These are phyloP conservation scores for Diaporthe sp. DNA, from an alignment of 2,329 filamentous ascomycete genomes.

Conservation along the genomic window DNA sequence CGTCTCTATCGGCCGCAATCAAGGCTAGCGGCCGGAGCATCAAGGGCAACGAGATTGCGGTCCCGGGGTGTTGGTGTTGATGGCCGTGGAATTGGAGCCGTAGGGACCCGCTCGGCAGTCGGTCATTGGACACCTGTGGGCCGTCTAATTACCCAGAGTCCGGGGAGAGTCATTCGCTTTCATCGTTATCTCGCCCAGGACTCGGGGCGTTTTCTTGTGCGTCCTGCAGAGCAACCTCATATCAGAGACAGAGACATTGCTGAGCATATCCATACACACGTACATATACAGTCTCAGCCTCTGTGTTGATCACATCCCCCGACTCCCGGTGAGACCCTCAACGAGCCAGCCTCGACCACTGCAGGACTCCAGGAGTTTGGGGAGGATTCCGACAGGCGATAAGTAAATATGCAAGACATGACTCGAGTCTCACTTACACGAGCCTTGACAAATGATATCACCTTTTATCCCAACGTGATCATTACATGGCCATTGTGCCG, in stretches of 20 bases:
- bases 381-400: background rate
- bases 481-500: background rate
- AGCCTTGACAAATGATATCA: conserved; percentile 3
- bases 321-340: background rate
- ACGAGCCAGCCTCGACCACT: too few relatives aligned
- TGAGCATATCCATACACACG: background rate
- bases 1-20: conserved; percentile 12
- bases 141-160: conserved; percentile 16
- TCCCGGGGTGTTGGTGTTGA: conserved; percentile 28
- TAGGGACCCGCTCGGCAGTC: conserved; percentile 25
- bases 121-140: conserved; percentile 21
- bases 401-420: conserved; percentile 9
- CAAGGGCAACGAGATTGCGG: conserved; percentile 29
- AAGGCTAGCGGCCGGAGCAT: conserved; percentile 5
- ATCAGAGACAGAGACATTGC: background rate
- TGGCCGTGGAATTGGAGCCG: conserved; percentile 19
- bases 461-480: background rate
- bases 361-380: too few relatives aligned
- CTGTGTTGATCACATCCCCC: background rate
- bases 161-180: conserved; percentile 26
- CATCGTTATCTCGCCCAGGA: background rate
- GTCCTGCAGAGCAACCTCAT: background rate
- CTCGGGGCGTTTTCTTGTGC: background rate
- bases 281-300: too few relatives aligned
- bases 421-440: conserved; percentile 26